Base-by-base conservation (phyloP, 192 early-diverging fungal species). In the Podila clonocystis region DNA sequence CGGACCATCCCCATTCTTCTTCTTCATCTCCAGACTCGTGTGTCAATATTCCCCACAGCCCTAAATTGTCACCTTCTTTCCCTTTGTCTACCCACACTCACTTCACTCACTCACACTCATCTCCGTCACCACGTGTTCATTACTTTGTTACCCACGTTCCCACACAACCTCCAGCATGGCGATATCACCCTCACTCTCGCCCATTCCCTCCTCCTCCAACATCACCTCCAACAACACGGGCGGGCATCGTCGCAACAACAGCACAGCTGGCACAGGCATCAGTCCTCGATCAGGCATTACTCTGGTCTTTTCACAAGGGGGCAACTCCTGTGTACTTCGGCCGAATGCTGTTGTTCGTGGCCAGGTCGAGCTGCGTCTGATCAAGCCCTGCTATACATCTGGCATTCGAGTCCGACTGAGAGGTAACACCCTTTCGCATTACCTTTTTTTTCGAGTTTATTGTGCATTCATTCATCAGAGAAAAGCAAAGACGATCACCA, bases 361-460 rank as follows among this genome's bases (percentile, higher is more conserved):
- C 11, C 70, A 80, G 65, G 77, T 80, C 50, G 77, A 72, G 9
- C 67, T 80, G n/a, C 71, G 70, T n/a, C 49, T 80, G 67, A 73
- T 80, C 70, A 80, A 80, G 38, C 59, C 77, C 0, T 80, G 77
- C 62, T 68, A 80, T 59, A 33, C 77, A 34, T 22, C 67, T 1
- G 77, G 77, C 65, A 73, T 80, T 63, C 77, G 77, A 26, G 66
- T 80, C 22, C 57, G 41, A 68, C 52, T 80, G 17, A 63, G 50
- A 73, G 77, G 77, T 80, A 80, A 80, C 49, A 11, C 45, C 8
- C 31, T 55, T 26, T 55, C 8, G 5, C 52, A 24, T 55, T 55
- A 9, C 22, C 24, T 20, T 55, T 55, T 5, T n/a, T 9, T 26
- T n/a, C 0, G 52, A 55, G 52, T 22, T 55, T 55, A 17, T 45